A percentile compares a stretch with the other conserved stretches of the same genome.
Conservation (phyloP, 306 rosid genomes). For the Rosa multiflora region DNA sequence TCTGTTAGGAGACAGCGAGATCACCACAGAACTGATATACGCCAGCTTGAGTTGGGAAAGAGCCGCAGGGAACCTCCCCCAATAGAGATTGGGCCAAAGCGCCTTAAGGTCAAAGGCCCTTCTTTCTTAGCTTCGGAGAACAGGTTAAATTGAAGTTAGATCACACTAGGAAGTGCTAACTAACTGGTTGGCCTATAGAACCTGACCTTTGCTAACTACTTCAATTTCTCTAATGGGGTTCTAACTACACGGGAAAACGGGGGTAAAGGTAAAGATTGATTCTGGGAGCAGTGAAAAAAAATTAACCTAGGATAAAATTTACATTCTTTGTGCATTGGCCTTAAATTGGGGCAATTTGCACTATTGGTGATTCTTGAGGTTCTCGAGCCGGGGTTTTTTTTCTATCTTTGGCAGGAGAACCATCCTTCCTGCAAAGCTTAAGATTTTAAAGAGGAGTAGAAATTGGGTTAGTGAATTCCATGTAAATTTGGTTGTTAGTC, state of each 20-base stretch:
- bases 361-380: constrained; percentile 67
- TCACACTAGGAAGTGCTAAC: constrained; percentile 41
- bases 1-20: constrained; percentile 50
- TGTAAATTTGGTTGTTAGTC: constrained; percentile 60
- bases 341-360: constrained; percentile 68
- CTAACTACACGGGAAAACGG: constrained; percentile 55
- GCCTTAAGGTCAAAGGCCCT: constrained; percentile 78
- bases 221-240: constrained; percentile 63
- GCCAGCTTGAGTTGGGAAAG: constrained; percentile 40
- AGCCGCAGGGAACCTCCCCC: constrained; percentile 49
- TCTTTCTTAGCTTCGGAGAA: constrained; percentile 57
- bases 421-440: constrained; percentile 57
- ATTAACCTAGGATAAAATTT: constrained; percentile 63
- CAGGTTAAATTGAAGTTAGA: constrained; percentile 60
- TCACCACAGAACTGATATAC: constrained; percentile 57
- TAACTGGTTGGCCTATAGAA: constrained; percentile 37
- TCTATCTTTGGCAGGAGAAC: constrained; percentile 66
- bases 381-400: constrained; percentile 73
- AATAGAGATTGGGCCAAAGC: constrained; percentile 59
- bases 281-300: constrained; percentile 63
- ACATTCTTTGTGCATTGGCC: constrained; percentile 91
- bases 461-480: constrained; percentile 45
- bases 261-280: constrained; percentile 53
- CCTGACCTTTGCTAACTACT: constrained; percentile 73
- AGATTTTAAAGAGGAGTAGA: constrained; percentile 28